phyloP scores from a whole-genome alignment of 257 asterid species.

The Solanum chiquidenum region DNA sequence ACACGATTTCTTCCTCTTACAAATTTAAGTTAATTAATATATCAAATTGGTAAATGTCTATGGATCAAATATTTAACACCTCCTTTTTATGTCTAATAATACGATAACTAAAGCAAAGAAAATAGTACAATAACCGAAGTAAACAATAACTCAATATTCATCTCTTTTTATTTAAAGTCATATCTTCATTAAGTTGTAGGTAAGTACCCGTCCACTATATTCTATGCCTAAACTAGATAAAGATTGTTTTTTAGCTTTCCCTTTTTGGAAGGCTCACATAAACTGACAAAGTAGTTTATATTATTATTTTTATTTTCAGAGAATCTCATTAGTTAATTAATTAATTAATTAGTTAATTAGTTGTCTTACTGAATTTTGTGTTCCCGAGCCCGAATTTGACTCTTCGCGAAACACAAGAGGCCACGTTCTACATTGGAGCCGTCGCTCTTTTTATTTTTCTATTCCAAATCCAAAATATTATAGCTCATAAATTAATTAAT shows the following conservation, averaged over 20 bases:
- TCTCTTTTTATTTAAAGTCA: not conserved
- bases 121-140: accelerated
- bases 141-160: not conserved
- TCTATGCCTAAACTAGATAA: not conserved
- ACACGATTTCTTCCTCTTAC: not conserved
- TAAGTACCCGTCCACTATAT: too few species aligned
- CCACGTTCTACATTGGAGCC: not conserved
- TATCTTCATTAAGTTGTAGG: not conserved
- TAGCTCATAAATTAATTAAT: not conserved
- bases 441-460: not conserved
- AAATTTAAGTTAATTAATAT: not conserved
- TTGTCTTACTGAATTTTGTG: not conserved
- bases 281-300: not conserved
- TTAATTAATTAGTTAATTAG: not conserved
- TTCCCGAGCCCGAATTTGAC: not conserved
- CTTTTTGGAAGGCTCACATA: not conserved
- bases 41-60: not conserved
- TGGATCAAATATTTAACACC: not conserved
- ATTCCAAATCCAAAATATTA: not conserved
- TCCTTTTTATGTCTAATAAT: not conserved
- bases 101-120: accelerated
- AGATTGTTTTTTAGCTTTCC: not conserved
- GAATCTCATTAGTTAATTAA: not conserved
- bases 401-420: not conserved
- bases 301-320: not conserved